These are phyloP conservation scores for Halophytophthora polymorphica DNA, from an alignment of 352 stramenopile genomes.

Conservation along the genomic window DNA sequence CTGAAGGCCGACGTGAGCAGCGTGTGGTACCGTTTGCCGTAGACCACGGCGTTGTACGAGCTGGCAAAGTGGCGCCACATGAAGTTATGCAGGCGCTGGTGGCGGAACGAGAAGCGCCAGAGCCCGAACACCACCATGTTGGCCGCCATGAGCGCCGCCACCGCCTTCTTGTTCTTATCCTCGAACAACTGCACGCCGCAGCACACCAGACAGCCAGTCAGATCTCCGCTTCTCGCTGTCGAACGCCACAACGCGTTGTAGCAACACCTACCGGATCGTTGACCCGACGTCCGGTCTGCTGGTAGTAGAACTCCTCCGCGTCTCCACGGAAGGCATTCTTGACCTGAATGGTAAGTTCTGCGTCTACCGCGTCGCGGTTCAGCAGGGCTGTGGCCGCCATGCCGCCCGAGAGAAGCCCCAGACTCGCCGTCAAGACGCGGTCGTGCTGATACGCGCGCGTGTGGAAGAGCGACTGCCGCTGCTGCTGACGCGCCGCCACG, in stretches of 20 bases:
- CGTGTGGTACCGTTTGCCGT: constrained; percentile 67
- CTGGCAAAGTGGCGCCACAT: constrained; percentile 86
- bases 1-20: constrained; percentile 80
- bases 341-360: constrained; percentile 8
- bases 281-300: constrained; percentile 17
- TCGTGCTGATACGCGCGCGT: constrained; percentile 27
- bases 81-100: constrained; percentile 47
- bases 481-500: constrained; percentile 11
- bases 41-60: constrained; percentile 70
- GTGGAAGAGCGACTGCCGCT: constrained; percentile 15
- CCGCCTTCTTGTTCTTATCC: constrained; percentile 61
- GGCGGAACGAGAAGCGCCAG: constrained; percentile 61
- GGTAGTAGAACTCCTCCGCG: constrained; percentile 23
- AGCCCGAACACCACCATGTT: constrained; percentile 74
- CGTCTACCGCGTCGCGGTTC: constrained; percentile 7
- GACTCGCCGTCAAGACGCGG: constrained; percentile 41
- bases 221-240: background rate
- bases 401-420: constrained; percentile 48
- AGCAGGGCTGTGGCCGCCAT: constrained; percentile 35
- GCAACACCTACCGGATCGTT: constrained; percentile 19
- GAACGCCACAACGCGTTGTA: background rate
- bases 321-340: constrained; percentile 26
- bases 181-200: constrained; percentile 31
- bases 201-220: background rate
- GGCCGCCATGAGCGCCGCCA: constrained; percentile 56